Evolutionary conservation across 257 asterid species (phyloP).

Genomic region (Rhazya stricta): DNA sequence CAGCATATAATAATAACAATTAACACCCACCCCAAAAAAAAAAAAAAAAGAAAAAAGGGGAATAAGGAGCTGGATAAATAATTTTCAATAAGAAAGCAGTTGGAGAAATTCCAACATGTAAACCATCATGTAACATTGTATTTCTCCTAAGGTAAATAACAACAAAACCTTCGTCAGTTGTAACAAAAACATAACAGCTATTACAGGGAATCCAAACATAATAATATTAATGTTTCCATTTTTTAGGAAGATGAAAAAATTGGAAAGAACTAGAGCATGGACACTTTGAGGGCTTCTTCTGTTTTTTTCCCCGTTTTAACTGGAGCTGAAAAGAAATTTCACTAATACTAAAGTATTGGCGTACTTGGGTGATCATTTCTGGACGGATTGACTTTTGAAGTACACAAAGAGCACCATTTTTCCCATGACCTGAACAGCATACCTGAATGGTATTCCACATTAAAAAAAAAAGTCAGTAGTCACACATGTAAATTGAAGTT

Average conservation of each 20-base stretch:
- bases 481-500: not conserved
- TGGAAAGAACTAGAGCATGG: not conserved
- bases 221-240: not conserved
- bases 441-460: conserved; percentile 51
- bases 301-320: not conserved
- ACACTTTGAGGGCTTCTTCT: not conserved
- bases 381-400: conserved; percentile 96
- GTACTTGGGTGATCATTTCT: conserved; percentile 84
- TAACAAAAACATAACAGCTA: not conserved
- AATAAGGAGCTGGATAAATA: no score
- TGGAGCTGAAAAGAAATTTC: conserved; percentile 1
- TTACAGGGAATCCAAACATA: not conserved
- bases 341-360: conserved; percentile 24
- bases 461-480: not conserved
- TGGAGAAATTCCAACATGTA: not conserved
- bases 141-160: not conserved
- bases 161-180: not conserved
- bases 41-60: no score
- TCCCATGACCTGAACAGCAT: conserved; percentile 99
- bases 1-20: conserved; percentile 6
- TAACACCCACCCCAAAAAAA: no score
- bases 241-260: not conserved
- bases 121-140: not conserved
- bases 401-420: conserved; percentile 86
- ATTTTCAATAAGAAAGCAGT: not conserved